Base-by-base conservation (phyloP, 1,284 basidiomycete species). In the Flammula alnicola region DNA sequence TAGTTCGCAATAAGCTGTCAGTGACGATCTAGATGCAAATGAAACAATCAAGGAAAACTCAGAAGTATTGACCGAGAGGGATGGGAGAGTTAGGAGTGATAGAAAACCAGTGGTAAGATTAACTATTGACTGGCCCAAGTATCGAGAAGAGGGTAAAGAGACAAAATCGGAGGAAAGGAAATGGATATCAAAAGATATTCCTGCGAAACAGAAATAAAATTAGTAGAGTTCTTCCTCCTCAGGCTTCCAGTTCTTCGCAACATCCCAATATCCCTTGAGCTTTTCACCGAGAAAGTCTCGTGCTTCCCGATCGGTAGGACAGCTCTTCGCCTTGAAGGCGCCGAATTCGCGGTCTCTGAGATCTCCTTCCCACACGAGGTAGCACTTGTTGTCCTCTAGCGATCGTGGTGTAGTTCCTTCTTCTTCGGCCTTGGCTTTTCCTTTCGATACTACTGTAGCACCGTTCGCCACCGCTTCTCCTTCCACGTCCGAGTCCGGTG, bases 311-410 rank as follows among this genome's bases (percentile, higher is more conserved):
- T 99, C 96, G 5, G 88, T 91, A 39, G 93, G 93, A 57, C 90
- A 94, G 51, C 84, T 88, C 70, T 86, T 88, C 27, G 89, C 85
- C 63, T 88, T 89, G 72, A 97, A 95, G 43, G 77, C 78, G 61
- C 74, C 85, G 69, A 95, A 98, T 29, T 81, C 76, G 27, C 93
- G 77, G 57, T 98, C 93, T 31, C 92, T 79, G 39, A 97, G 68
- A 43, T 87, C 83, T 9, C 97, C 96, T 67, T 97, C 93, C 91
- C 96, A 99, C 5, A 99, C 84, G 39, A 97, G 68, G 63, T 86
- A 88, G 69, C 96, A 99, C 52, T 81, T 80, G 69, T 99, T 99
- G 56, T 91, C 80, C 50, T 87, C 86, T 63, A 98, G 67, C 20
- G 81, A 86, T 22, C 77, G 69, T 0, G 36, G 27, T 2, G 63